Evolutionary conservation across 2,329 filamentous ascomycete species (phyloP).

Genomic region (Aspergillus brunneoviolaceus): DNA sequence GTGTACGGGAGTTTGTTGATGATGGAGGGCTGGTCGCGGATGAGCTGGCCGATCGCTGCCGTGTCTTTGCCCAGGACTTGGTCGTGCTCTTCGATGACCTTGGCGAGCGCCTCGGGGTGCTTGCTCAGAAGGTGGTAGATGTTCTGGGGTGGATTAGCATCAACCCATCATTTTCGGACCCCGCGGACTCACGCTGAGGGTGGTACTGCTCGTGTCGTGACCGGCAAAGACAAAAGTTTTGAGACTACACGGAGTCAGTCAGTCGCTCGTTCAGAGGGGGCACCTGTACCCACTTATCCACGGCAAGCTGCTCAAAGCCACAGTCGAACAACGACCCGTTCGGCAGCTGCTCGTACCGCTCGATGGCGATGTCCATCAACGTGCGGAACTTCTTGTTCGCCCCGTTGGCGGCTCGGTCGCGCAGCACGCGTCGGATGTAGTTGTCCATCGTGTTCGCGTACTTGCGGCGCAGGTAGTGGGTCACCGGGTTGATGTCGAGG

Average conservation of each 20-base stretch:
- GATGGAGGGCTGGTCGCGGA: conserved; percentile 1
- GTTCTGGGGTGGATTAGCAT: not conserved
- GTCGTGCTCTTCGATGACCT: conserved; percentile 13
- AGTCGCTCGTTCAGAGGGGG: not conserved
- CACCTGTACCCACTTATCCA: not conserved
- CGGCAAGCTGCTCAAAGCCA: too few species aligned
- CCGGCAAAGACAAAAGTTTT: conserved; percentile 10
- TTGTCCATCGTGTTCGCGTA: not conserved
- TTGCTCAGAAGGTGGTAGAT: conserved; percentile 3
- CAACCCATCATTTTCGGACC: too few species aligned
- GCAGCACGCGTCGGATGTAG: not conserved
- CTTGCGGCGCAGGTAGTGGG: not conserved
- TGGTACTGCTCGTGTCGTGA: conserved; percentile 2
- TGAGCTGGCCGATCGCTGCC: not conserved
- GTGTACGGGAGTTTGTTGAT: conserved; percentile 13
- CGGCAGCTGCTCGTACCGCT: too few species aligned
- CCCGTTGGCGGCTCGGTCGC: too few species aligned
- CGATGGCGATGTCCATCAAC: too few species aligned
- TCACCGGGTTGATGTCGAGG: not conserved
- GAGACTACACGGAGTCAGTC: not conserved
- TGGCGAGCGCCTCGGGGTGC: conserved; percentile 4
- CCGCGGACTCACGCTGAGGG: not conserved
- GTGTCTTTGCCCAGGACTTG: conserved; percentile 6
- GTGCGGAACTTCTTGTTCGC: too few species aligned
- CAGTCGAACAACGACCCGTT: too few species aligned